Base-by-base conservation (phyloP, 768 basidiomycete species). In the Phanerochaete carnosa region DNA sequence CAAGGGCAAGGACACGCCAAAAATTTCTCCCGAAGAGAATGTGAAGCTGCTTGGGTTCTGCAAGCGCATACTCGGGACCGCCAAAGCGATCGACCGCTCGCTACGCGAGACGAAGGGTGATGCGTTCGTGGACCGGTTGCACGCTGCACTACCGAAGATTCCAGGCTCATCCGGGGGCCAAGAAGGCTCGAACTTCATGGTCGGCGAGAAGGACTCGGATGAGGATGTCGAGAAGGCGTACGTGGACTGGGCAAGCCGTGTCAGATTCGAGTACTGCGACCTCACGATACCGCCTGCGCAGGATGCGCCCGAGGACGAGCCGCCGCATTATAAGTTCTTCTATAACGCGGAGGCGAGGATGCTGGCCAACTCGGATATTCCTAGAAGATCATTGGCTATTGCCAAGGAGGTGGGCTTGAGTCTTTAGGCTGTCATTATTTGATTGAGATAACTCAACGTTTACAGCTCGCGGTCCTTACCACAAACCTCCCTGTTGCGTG, bases 401-500 rank as follows among this genome's bases (percentile, higher is more conserved):
- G 95, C 95, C 3, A 98, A 97, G 75, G 94, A 96, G 83, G 57
- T 62, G 35, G 23, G 57, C 29, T 43, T 12, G 28, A 3, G 12
- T n/a, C 11, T 5, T 43, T 23, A 55, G 25, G 8, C 45, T 45
- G 22, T 2, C 28, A 90, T 89, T 23, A 33, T 70, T n/a, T 47
- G 12, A 47, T 55, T 7, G 15, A 7, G 15, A 16, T 12, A 23
- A 45, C 26, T 55, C 23, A 12, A 26, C 32, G 61, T n/a, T 43
- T 63, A 43, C 62, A 94, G 93, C 86, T 97, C 62, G 94, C 95
- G 1, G 92, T 95, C 39, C 81, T 98, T 55, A 94, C 94, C 2
- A 95, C 94, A 12, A 95, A 94, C 70, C 78, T 98, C 26, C 95
- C 95, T n/a, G 88, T 94, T 15, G 89, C 92, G 6, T 97, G 94